Base-by-base conservation (phyloP, 306 rosid species). In the Sphenostylis stenocarpa region DNA sequence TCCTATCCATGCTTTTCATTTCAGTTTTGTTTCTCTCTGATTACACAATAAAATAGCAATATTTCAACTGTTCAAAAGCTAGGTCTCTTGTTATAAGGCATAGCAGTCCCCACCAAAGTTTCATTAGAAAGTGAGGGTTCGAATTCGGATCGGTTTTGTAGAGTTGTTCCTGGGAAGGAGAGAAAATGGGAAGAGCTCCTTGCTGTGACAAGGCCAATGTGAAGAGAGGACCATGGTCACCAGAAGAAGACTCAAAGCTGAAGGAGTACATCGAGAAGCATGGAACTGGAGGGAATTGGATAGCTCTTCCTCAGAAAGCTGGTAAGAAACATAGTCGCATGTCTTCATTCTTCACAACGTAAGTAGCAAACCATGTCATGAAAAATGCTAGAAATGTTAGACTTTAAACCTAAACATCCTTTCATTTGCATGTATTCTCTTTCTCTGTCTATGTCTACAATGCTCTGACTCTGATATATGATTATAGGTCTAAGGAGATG, bases 191-290 rank as follows among this genome's bases (percentile, higher is more conserved):
- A 51, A 94, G 98, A 70, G 97, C 97, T 79, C 98, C 98, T 83
- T 94, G 98, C 26, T 94, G 98, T 86, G 98, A 94, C 86, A 94
- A 91, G 82, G 96, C 98, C 47, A 94, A 86, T 70, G 98, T 94
- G 84, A 94, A 94, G 92, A 94, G 85, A 76, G 98, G 98, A 49
- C 97, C 98, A 65, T 94, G 98, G 98, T 94, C 98, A 13, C 96
- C 97, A 4, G 97, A 91, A 85, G 98, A 94, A 84, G 98, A 94
- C 77, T 68, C 87, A n/a, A 87, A 85, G 90, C 94, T 94, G 1
- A 94, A 86, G 71, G 93, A 91, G 3, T 85, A 86, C 88, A 91
- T 94, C 0, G 86, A 91, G 43, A 91, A 86, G 13, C 75, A 87
- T 82, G 98, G 98, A 8, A 94, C 94, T n/a, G 98, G 96, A 55